Percentiles rank a stretch among this genome's conserved stretches.
Conservation (phyloP, 768 basidiomycete species). For the Tricholoma sp. region DNA sequence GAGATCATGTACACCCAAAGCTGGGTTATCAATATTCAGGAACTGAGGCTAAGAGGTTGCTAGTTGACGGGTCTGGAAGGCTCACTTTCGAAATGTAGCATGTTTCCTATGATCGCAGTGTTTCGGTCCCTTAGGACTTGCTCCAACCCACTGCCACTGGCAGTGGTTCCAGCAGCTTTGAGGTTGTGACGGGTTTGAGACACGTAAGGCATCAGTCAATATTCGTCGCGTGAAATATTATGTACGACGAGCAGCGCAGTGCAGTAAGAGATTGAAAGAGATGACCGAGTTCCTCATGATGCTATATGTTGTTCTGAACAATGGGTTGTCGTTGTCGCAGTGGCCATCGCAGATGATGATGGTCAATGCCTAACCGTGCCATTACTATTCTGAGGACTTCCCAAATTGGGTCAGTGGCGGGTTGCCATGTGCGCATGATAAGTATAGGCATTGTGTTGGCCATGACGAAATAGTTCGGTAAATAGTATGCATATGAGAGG, state of each 20-base stretch:
- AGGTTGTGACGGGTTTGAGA: background rate
- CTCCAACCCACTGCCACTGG: too few relatives aligned
- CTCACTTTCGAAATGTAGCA: conserved; percentile 40
- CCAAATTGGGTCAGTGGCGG: background rate
- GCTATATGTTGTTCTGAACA: background rate
- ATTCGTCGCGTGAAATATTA: background rate
- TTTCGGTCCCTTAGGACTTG: conserved; percentile 16
- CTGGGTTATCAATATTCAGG: too few relatives aligned
- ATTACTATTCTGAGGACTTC: background rate
- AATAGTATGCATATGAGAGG: too few relatives aligned
- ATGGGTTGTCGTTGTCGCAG: background rate
- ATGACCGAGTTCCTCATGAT: background rate
- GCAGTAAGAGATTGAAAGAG: background rate
- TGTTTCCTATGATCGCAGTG: conserved; percentile 37
- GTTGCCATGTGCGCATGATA: background rate
- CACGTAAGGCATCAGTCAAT: conserved; percentile 2
- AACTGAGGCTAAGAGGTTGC: background rate
- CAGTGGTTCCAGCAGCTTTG: background rate
- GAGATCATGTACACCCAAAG: conserved; percentile 18
- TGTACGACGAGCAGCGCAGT: background rate
- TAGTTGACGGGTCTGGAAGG: background rate
- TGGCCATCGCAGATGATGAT: background rate
- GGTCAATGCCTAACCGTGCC: background rate
- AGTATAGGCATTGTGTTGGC: background rate
- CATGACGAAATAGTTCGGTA: background rate